Base-by-base conservation (phyloP, 306 rosid genomes). In the Corylus americana region DNA sequence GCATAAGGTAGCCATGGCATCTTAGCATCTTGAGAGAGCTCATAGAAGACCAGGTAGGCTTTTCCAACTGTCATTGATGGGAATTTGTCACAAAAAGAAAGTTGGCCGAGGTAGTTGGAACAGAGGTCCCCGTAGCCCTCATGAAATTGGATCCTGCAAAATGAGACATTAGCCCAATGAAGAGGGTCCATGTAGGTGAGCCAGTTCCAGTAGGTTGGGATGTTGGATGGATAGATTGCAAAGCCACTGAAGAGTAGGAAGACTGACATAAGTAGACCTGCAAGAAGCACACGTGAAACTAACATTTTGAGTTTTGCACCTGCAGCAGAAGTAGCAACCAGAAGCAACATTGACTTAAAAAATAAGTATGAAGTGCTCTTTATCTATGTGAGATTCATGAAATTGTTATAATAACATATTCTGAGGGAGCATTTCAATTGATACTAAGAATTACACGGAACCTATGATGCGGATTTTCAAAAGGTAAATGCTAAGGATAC, bases 141-240 rank as follows among this genome's bases (percentile, higher is more conserved):
- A 57, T 73, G 11, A 73, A 73, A 73, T n/a, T 35, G 76, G 76
- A 17, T 8, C 50, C 12, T 73, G 76, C 50, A 73, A 17, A 73
- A 17, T 73, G 76, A 73, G 76, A 73, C 76, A 8, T 53, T 73
- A 54, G 76, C 76, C 76, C 64, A 73, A 49, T 53, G 76, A 73
- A 73, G 1, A 9, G 51, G 76, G 64, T 73, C 54, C 25, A 54
- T 13, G 16, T 73, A 54, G 8, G 31, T 18, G 22, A 73, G 66
- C 66, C 66, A 73, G 25, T 73, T 73, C 77, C 66, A 73, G 16
- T 54, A 73, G 29, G 77, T 31, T 73, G 64, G 77, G n/a, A 73
- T 73, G 13, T 73, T 73, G 63, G 66, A 17, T 73, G 77, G 77
- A 35, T 35, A 54, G 64, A 73, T 73, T 8, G 17, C 77, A 73